Evolutionary conservation across 495 filamentous ascomycete species (phyloP), one percentile per base, ranked within the genome.

Genomic region (Rhypophila decipiens): DNA sequence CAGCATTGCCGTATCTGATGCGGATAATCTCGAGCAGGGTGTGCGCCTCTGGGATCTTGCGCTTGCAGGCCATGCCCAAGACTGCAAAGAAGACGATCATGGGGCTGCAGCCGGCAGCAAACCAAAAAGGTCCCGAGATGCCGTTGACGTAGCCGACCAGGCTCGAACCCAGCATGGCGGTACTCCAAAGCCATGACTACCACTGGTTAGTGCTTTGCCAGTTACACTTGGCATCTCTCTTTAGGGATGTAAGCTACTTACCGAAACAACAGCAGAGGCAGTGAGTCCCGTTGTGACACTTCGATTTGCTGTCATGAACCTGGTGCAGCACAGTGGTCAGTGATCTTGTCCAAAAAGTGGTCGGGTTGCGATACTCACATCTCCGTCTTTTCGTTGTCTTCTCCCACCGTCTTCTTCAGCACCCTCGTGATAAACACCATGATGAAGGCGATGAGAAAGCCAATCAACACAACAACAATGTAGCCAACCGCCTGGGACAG

Each of bases 51-150:
- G 69, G 69, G 10, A 71, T 68, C 48, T 68, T 71, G n/a, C 57
- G 49, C 46, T 77, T 77, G 49, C 70, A 62, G 15, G 69, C 66
- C 20, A 73, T 67, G n/a, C 69, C 71, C 17, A 72, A 54, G 1
- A 71, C 49, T 1, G 71, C 68, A 34, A 76, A 76, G 35, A 74
- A 61, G 17, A 71, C 59, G 44, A 74, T 73, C 63, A 74, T 72
- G 0, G 61, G 62, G 27, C 69, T 71, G 15, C 63, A 70, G 13
- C 68, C 64, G 19, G 68, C 67, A 27, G 63, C 70, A 43, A 72
- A 72, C 67, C 70, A 73, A 38, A 73, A 48, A 1, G 49, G 49
- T 9, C 49, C 49, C 2, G 49, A 52, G 20, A 63, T 51, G 20
- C 47, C 55, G 20, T 36, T 47, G n/a, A 39, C 36, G 36, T 39